These are phyloP conservation scores for Phanerochaete carnosa DNA, from an alignment of 768 basidiomycete species.

Conservation along the genomic window DNA sequence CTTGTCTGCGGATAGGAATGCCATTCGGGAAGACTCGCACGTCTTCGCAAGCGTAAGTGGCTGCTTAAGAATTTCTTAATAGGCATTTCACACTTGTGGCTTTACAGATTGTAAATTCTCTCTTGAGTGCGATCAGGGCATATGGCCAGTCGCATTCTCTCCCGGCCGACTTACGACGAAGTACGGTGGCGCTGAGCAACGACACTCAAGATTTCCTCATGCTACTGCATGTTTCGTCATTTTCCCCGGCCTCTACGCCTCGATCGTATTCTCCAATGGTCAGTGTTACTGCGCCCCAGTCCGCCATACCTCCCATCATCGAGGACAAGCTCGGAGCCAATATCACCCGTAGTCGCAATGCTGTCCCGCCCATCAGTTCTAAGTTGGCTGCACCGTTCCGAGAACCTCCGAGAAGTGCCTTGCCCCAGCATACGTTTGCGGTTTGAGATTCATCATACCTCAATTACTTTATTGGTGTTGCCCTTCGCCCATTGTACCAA, in stretches of 20 bases:
- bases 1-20: slow-evolving; percentile 49
- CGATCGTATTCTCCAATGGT: slow-evolving; percentile 63
- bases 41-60: slow-evolving; percentile 71
- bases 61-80: neutral
- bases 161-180: slow-evolving; percentile 57
- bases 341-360: slow-evolving; percentile 57
- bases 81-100: slow-evolving; percentile 4
- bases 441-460: slow-evolving; percentile 24
- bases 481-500: neutral
- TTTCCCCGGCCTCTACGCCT: slow-evolving; percentile 55
- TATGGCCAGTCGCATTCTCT: slow-evolving; percentile 55
- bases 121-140: slow-evolving; percentile 71
- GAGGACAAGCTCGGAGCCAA: slow-evolving; percentile 49
- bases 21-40: slow-evolving; percentile 75
- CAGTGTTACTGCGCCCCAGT: slow-evolving; percentile 24
- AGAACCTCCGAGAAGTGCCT: slow-evolving; percentile 53
- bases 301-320: slow-evolving; percentile 16
- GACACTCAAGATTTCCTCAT: slow-evolving; percentile 87
- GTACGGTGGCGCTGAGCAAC: slow-evolving; percentile 75
- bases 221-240: slow-evolving; percentile 80
- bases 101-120: slow-evolving; percentile 64
- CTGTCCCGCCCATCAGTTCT: slow-evolving; percentile 2
- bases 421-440: slow-evolving; percentile 47
- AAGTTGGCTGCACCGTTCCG: slow-evolving; percentile 13
- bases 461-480: slow-evolving; percentile 2